Evolutionary conservation across 805 yeast genomes (phyloP), one percentile per base, ranked within the genome.

Genomic region (Wickerhamomyces chaumierensis): DNA sequence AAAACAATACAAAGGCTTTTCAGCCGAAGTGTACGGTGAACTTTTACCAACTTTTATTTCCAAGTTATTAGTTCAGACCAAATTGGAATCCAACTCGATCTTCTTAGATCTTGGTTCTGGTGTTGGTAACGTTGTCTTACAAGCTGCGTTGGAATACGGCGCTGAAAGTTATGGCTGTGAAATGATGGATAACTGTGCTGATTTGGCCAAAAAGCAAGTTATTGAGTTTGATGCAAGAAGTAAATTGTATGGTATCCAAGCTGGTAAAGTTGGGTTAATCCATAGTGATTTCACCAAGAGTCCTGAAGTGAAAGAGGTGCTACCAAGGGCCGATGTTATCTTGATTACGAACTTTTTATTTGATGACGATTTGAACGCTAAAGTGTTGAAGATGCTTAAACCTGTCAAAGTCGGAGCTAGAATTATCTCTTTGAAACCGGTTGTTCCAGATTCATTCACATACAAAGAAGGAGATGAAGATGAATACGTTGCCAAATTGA

Each of bases 51-150:
- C 68, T 5, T 84, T 88, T 48, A 65, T 83, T 33, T 70, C 86
- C 32, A 74, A 68, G 47, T 80, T 83, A 3, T 81, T 79, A 51
- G 55, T 62, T 5, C 66, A 75, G 48, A 79, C 86, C 36, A 69
- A 67, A 1, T 60, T 87, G 36, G 57, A 62, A 29, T 65, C 73
- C 2, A 59, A 57, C 2, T 70, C 73, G 34, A 71, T 65, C n/a
- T 87, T 86, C 51, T 75, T 88, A 44, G 96, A 88, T 58, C 64
- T 88, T 18, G 96, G 96, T 0, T 85, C 95, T 0, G 96, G 96
- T 14, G 96, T 88, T 14, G 96, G 96, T 0, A 88, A 88, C 53
- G 85, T 95, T 41, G 80, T 82, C 0, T 69, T 87, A 33, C 96
- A 87, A 56, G 94, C 95, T 0, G 86, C 95, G 0, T 57, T 88